Percentiles rank a stretch among this genome's conserved stretches.
These are phyloP conservation scores for Monosporozyma siamensis DNA, from an alignment of 805 yeast genomes.

Conservation along the genomic window DNA sequence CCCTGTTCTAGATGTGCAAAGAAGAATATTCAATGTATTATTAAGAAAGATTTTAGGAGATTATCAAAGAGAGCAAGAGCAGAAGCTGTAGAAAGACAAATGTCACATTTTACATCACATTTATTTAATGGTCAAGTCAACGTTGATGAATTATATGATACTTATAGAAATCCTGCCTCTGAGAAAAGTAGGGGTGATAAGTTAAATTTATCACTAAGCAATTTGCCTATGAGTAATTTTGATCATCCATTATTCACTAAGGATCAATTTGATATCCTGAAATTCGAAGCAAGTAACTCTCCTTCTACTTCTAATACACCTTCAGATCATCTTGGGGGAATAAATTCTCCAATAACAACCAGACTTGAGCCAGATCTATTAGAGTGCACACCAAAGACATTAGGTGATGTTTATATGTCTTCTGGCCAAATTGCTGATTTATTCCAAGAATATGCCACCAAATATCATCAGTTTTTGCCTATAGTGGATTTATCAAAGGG, in stretches of 20 bases:
- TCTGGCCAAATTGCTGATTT: slow-evolving; percentile 50
- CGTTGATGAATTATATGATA: neutral
- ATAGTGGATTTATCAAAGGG: slow-evolving; percentile 75
- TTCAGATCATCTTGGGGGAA: too few relatives aligned
- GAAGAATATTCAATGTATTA: slow-evolving; percentile 56
- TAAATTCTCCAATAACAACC: neutral
- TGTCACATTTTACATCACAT: neutral
- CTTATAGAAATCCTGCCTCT: neutral
- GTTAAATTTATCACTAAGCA: too few relatives aligned
- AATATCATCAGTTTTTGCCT: slow-evolving; percentile 80
- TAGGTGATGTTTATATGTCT: slow-evolving; percentile 56
- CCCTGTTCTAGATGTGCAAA: slow-evolving; percentile 78
- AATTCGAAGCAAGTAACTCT: slow-evolving; percentile 1
- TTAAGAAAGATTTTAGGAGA: slow-evolving; percentile 78
- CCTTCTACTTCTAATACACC: neutral
- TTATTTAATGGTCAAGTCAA: neutral
- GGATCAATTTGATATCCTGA: slow-evolving; percentile 4
- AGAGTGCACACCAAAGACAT: slow-evolving; percentile 52
- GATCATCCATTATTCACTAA: slow-evolving; percentile 1
- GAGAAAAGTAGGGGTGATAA: too few relatives aligned
- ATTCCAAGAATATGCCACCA: slow-evolving; percentile 56
- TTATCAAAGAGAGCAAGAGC: slow-evolving; percentile 72
- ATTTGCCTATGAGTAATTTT: slow-evolving; percentile 1
- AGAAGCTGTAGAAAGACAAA: slow-evolving; percentile 1
- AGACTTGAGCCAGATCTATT: neutral